Base-by-base conservation (phyloP, 2,329 filamentous ascomycete species). In the Fusarium sp. region DNA sequence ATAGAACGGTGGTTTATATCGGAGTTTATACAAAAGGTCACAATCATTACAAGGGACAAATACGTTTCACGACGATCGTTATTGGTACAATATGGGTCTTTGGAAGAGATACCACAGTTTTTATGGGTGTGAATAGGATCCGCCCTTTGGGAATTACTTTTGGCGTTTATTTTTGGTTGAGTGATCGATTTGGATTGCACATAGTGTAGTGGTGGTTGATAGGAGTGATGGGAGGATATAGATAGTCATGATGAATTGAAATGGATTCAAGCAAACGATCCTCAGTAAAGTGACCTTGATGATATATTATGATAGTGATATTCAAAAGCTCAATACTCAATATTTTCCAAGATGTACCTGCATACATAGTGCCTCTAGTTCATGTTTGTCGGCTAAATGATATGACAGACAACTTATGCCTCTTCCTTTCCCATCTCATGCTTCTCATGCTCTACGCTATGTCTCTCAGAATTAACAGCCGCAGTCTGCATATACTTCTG, bases 21-120 rank as follows among this genome's bases (percentile, higher is more conserved):
- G 72, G 72, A 71, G 72, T 74, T 70, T 48, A 70, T 37, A 37
- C 49, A 72, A 65, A 70, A 61, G 66, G 69, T 56, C 54, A 70
- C 69, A 65, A 64, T 71, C 69, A 58, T 68, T 56, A 67, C 22
- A 53, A 53, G 49, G 58, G 65, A 65, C 54, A 71, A 22, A 57
- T 51, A 57, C 55, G 51, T 72, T 71, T 70, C 70, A 72, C 54
- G 20, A 70, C 69, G 51, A 60, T 70, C 67, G 32, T 71, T 61
- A 54, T 57, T 60, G 57, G 37, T 40, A 71, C 55, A 66, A 67
- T 65, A n/a, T 51, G 62, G 65, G 67, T 56, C 64, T 42, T 65
- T 57, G 55, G 65, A 54, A 57, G 45, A 70, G 67, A 73, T 72
- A 74, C 67, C 72, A 73, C 55, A 53, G 58, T 55, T 71, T 62